These are phyloP conservation scores for Globisporangium barbulae DNA, from an alignment of 352 stramenopile species.

Conservation along the genomic window DNA sequence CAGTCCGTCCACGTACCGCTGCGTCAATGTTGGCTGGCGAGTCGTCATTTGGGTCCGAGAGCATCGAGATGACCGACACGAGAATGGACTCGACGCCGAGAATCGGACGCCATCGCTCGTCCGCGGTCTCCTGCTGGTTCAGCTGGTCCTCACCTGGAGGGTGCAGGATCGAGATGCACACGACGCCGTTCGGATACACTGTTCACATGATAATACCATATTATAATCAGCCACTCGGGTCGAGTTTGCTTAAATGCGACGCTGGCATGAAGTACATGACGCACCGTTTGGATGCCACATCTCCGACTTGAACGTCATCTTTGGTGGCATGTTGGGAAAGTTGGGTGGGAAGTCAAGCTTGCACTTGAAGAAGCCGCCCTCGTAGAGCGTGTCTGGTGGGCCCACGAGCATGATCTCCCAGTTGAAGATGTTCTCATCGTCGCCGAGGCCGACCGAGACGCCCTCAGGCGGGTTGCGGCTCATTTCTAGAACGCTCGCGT, in stretches of 20 bases:
- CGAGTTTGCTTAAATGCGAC: not conserved
- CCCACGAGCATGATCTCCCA: conserved; percentile 99
- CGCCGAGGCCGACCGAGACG: conserved; percentile 95
- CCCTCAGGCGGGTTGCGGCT: conserved; percentile 98
- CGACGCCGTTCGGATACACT: conserved; percentile 97
- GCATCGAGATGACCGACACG: conserved; percentile 98
- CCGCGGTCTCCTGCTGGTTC: conserved; percentile 97
- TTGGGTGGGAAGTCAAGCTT: conserved; percentile 96
- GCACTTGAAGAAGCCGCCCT: conserved; percentile 99
- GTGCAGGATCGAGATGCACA: conserved; percentile 99
- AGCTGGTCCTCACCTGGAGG: conserved; percentile 96
- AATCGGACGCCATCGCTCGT: conserved; percentile 98
- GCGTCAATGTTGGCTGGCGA: conserved; percentile 99
- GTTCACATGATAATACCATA: not conserved
- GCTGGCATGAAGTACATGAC: conserved; percentile 4
- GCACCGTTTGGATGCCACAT: conserved; percentile 99
- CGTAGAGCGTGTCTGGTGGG: conserved; percentile 91
- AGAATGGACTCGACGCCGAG: conserved; percentile 95
- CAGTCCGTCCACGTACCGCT: conserved; percentile 73
- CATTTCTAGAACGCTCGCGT: conserved; percentile 84
- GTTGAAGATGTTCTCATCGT: conserved; percentile 98
- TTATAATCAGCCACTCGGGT: not conserved
- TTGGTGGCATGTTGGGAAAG: conserved; percentile 98
- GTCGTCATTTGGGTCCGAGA: conserved; percentile 99
- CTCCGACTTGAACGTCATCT: conserved; percentile 98